These are phyloP conservation scores for Heritiera fomes DNA, from an alignment of 345 rosid genomes.

Conservation along the genomic window DNA sequence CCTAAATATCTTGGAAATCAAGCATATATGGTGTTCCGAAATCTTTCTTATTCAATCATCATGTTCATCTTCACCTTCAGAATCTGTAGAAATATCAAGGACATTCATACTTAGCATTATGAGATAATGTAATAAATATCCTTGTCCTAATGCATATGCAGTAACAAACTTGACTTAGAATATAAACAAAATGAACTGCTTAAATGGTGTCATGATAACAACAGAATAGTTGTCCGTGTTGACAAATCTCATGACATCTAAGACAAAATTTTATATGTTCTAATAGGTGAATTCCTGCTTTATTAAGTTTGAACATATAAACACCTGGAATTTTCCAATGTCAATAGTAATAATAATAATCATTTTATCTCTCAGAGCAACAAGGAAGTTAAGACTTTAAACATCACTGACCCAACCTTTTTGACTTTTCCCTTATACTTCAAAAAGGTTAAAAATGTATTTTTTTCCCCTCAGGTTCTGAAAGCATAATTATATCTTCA, in stretches of 20 bases:
- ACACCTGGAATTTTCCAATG: neutral
- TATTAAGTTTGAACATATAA: neutral
- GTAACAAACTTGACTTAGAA: constrained; percentile 1
- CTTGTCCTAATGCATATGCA: neutral
- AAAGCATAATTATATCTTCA: neutral
- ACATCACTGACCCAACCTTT: neutral
- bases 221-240: neutral
- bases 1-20: neutral
- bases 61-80: constrained; percentile 81
- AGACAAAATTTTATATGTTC: neutral
- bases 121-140: neutral
- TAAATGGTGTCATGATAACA: neutral
- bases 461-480: neutral
- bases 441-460: neutral
- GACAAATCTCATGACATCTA: neutral
- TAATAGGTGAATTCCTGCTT: neutral
- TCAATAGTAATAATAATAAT: neutral
- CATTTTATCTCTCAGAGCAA: neutral
- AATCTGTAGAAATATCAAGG: constrained; percentile 50
- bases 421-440: neutral
- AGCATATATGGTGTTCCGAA: neutral
- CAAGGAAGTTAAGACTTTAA: neutral
- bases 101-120: neutral
- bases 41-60: constrained; percentile 47
- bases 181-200: neutral